Base-by-base conservation (phyloP, 768 basidiomycete genomes). In the Collybiopsis confluens region DNA sequence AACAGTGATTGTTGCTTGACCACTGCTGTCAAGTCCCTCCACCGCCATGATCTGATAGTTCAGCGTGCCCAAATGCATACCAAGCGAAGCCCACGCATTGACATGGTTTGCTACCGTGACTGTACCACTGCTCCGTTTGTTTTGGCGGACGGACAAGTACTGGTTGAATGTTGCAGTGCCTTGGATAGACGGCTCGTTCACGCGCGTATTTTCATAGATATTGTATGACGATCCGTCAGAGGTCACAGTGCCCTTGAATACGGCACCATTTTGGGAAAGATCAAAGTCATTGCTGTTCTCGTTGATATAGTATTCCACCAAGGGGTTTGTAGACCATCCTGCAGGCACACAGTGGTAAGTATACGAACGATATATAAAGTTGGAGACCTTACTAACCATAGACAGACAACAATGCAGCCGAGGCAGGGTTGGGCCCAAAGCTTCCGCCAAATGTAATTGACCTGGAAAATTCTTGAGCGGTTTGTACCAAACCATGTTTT, bases 101-200 rank as follows among this genome's bases (percentile, higher is more conserved):
- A 67, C 65, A 61, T 67, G 66, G 62, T 62, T 62, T 24, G 43
- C 56, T 1, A 53, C 50, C 7, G 56, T 58, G 3, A 62, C 56
- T 1, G 59, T 56, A 7, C 59, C 59, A 52, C 52, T 54, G 28
- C 52, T 59, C 20, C 50, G 50, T 15, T 0, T 60, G 46, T 33
- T 56, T 21, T 57, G 55, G 46, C 65, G 64, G 43, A 61, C 55
- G 18, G 57, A 55, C 57, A 64, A 67, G 63, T 59, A 69, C 55
- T 70, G 69, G 54, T 65, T 52, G 61, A 71, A 71, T 0, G 70
- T 70, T 28, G 59, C 60, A 15, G 69, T 69, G 42, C 70, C 70
- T 10, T 64, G 20, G 56, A 71, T 71, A 3, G 70, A 71, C 8
- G 70, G 70, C 58, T 63, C 56, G 57, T 70, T 70, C 11, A 62